A percentile compares a stretch with the other conserved stretches of the same genome.
Conservation (phyloP, 345 rosid genomes). For the Angophora floribunda region DNA sequence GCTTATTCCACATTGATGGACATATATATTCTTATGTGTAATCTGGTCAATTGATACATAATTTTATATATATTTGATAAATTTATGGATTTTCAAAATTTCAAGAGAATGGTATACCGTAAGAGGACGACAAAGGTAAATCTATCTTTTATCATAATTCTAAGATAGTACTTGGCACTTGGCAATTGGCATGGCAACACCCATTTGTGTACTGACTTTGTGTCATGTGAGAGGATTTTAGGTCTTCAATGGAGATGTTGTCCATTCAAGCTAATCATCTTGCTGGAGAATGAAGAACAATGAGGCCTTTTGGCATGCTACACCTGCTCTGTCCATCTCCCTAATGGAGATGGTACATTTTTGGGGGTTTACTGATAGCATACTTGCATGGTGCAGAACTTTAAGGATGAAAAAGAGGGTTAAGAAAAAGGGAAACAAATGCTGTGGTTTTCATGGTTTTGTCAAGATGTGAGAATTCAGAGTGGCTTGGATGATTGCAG, state of each 20-base stretch:
- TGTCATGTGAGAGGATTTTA: neutral
- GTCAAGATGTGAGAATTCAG: neutral
- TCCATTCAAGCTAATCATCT: neutral
- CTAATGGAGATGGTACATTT: neutral
- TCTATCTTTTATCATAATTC: neutral
- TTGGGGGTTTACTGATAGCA: neutral
- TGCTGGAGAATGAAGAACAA: neutral
- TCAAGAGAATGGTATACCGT: fast-evolving
- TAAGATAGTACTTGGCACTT: neutral
- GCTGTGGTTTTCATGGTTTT: neutral
- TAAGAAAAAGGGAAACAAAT: neutral
- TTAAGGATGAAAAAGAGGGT: neutral
- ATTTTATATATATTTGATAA: neutral
- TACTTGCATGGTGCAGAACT: neutral
- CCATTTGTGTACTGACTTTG: neutral
- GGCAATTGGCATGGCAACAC: neutral
- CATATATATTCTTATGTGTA: too few species aligned
- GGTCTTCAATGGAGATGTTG: neutral
- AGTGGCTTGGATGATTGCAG: neutral
- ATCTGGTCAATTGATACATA: too few species aligned
- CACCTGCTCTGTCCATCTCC: neutral
- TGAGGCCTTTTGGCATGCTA: neutral
- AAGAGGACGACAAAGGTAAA: neutral
- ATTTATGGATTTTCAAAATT: neutral
- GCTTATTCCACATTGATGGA: neutral